Conservation (phyloP, 768 basidiomycete genomes). For the Amyloporia xantha region DNA sequence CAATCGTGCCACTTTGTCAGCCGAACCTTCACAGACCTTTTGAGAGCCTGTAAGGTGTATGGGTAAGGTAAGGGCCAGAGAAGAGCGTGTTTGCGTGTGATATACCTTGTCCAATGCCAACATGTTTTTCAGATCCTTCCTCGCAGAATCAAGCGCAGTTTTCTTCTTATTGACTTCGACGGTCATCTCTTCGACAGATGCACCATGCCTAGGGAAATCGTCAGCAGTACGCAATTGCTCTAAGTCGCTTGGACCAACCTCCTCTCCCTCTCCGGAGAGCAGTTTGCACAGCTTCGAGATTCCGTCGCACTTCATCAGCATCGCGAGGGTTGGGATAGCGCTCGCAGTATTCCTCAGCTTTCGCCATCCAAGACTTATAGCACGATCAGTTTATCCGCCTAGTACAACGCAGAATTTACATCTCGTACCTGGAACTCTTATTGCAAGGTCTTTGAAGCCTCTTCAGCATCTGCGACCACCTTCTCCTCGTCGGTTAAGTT, state of each 20-base stretch:
- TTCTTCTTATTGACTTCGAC: slow-evolving; percentile 60
- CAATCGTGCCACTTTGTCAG: slow-evolving; percentile 81
- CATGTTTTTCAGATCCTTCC: slow-evolving; percentile 58
- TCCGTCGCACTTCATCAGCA: slow-evolving; percentile 47
- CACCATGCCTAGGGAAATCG: slow-evolving; percentile 50
- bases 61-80: not conserved
- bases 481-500: slow-evolving; percentile 48
- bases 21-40: slow-evolving; percentile 56
- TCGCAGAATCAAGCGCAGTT: slow-evolving; percentile 51
- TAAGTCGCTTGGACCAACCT: too few relatives aligned
- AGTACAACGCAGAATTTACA: not conserved
- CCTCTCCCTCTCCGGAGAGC: slow-evolving; percentile 64
- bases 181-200: slow-evolving; percentile 71
- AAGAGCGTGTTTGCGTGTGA: not conserved
- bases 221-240: too few relatives aligned
- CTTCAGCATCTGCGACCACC: slow-evolving; percentile 39
- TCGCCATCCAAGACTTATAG: slow-evolving; percentile 52
- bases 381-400: not conserved
- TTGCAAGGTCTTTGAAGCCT: slow-evolving; percentile 42
- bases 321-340: slow-evolving; percentile 54
- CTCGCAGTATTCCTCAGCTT: slow-evolving; percentile 59
- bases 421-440: slow-evolving; percentile 51
- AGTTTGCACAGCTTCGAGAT: slow-evolving; percentile 54
- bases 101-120: slow-evolving; percentile 56
- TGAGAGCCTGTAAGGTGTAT: slow-evolving; percentile 46